Evolutionary conservation across 768 basidiomycete genomes (phyloP), one percentile per base, ranked within the genome.

Genomic region (Tylopilus felleus): DNA sequence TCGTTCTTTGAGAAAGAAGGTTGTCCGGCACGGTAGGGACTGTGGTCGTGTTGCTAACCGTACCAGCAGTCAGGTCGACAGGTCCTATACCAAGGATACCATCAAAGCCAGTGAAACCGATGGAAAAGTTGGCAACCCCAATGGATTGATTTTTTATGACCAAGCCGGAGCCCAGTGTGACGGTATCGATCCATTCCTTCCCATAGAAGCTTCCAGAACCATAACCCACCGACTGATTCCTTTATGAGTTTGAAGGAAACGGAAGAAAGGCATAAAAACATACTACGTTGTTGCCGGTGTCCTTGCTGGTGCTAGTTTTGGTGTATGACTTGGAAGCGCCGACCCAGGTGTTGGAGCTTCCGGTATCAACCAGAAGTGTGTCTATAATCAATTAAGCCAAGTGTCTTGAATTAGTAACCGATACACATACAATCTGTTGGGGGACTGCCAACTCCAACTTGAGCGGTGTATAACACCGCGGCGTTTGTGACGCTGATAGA

Each of bases 1-100:
- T 71, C 5, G 51, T 50, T 23, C 67, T 65, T 51, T 71, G 65
- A 17, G 33, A 52, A 51, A 53, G 67, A 12, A 74, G 66, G 53
- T 67, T 74, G 64, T 75, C 67, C 17, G 59, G 64, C 13, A 75
- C 70, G 4, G 74, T 75, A 14, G 71, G 67, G 23, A 71, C 59
- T 6, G 22, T 19, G 21, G 21, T 21, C 16, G 44, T 35, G 52
- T 57, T 57, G 36, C 47, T 43, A 19, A 69, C 47, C 5, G 58
- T 66, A 46, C 56, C 63, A 7, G 53, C 22, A 1, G 75, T 75
- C 22, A 76, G 58, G 49, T 63, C 68, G 8, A 41, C 48, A 17
- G 75, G 75, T 16, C 74, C 68, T 13, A 60, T 45, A 65, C 76
- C 59, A 19, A 77, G 67, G 47, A 76, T 73, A 9, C 76, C 76